These are phyloP conservation scores for Rhododendron mucronatum DNA, from an alignment of 148 eudicot genomes.

Conservation along the genomic window DNA sequence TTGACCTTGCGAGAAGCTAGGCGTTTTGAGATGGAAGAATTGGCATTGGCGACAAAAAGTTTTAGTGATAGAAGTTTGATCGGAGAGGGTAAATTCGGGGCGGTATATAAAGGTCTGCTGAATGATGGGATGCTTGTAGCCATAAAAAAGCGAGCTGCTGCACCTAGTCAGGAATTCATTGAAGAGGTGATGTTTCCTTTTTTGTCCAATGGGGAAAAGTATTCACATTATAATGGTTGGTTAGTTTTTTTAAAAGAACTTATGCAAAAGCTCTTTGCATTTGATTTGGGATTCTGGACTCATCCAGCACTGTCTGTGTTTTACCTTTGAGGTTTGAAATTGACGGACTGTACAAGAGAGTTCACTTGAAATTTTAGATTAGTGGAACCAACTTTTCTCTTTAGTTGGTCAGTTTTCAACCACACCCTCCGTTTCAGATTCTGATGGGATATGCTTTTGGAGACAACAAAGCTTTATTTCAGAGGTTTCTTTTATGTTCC, in stretches of 20 bases:
- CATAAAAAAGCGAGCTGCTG: constrained; percentile 64
- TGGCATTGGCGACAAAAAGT: constrained; percentile 64
- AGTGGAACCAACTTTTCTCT: neutral
- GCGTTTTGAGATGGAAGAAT: constrained; percentile 66
- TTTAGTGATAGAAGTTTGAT: constrained; percentile 73
- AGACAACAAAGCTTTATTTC: neutral
- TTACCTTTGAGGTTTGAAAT: neutral
- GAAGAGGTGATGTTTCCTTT: constrained; percentile 63
- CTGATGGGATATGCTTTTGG: neutral
- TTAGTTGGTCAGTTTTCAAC: neutral
- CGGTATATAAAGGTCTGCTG: constrained; percentile 88
- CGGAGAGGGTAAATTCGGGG: constrained; percentile 95
- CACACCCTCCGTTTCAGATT: neutral
- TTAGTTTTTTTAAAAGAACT: neutral
- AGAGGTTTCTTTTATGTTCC: neutral
- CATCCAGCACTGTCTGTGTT: neutral
- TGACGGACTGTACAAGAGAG: neutral
- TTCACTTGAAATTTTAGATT: neutral
- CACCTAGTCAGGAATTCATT: constrained; percentile 72
- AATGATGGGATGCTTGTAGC: constrained; percentile 92
- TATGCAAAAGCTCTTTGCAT: neutral
- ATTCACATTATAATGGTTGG: neutral
- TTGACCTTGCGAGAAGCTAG: constrained; percentile 72
- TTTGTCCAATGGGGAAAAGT: neutral
- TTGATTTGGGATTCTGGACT: neutral